These are phyloP conservation scores for Lycium ferocissimum DNA, from an alignment of 257 asterid genomes.

Conservation along the genomic window DNA sequence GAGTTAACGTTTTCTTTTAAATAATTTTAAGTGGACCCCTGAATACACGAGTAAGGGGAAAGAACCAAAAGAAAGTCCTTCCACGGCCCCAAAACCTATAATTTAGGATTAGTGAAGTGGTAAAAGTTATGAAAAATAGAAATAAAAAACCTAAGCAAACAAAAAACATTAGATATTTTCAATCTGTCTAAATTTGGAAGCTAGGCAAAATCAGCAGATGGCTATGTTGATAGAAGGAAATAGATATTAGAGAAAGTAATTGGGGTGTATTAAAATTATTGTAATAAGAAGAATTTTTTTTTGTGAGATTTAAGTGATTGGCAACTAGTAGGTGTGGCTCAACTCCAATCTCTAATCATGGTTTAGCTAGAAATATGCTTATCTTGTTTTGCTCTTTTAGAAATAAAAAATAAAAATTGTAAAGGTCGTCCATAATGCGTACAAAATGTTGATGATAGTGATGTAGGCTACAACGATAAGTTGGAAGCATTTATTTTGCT, in stretches of 20 bases:
- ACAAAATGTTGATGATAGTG: slow-evolving; percentile 7
- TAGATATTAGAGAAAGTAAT: not conserved
- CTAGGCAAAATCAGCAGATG: not conserved
- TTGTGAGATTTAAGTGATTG: not conserved
- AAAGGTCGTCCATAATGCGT: slow-evolving; percentile 11
- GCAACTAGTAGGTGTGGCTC: slow-evolving; percentile 11
- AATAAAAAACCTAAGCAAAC: not conserved
- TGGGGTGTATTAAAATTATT: not conserved
- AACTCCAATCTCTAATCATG: not conserved
- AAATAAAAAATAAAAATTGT: not conserved
- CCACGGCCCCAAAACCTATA: not conserved
- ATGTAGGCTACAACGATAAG: not conserved
- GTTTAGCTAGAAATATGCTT: not conserved
- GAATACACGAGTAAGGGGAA: not conserved
- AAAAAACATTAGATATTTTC: not conserved
- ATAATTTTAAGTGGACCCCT: not conserved
- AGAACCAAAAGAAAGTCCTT: not conserved
- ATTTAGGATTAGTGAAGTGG: not conserved
- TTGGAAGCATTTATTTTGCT: slow-evolving; percentile 8
- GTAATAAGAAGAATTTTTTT: not conserved
- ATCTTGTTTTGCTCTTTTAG: not conserved
- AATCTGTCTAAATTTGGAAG: not conserved
- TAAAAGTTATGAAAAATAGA: not conserved
- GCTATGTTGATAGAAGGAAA: not conserved
- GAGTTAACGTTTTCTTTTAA: not conserved